phyloP scores from a whole-genome alignment of 176 grass and related monocot genomes.

The Musa acuminata region DNA sequence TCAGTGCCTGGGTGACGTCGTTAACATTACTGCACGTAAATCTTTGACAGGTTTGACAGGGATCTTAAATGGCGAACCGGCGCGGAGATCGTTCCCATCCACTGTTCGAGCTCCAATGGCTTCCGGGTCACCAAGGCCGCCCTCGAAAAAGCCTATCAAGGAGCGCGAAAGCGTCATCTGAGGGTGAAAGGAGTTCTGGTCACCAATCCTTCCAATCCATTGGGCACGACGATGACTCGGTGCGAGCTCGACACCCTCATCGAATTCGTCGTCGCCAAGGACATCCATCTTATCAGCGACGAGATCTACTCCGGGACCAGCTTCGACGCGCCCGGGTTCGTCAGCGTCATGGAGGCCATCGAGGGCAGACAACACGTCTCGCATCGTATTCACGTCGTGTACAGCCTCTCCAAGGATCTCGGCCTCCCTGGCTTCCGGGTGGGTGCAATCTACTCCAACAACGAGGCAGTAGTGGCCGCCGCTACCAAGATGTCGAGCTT shows the following conservation, averaged over 20 bases:
- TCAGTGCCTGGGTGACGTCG: no score
- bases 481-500: conserved; percentile 22
- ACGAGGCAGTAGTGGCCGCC: background rate
- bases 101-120: conserved; percentile 15
- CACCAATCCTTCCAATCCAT: conserved; percentile 15
- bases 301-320: conserved; percentile 18
- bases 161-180: background rate
- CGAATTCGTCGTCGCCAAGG: conserved; percentile 14
- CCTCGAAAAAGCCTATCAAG: background rate
- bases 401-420: conserved; percentile 17
- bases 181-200: conserved; percentile 1
- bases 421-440: conserved; percentile 15
- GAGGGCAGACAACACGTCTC: background rate
- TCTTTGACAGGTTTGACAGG: conserved; percentile 1
- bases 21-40: no score
- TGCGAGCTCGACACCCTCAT: background rate
- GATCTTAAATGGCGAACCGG: conserved; percentile 16
- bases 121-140: conserved; percentile 8
- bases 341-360: conserved; percentile 14
- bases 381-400: background rate
- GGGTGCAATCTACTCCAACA: conserved; percentile 8
- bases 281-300: conserved; percentile 13
- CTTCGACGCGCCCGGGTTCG: background rate
- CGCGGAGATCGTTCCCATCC: conserved; percentile 13
- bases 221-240: conserved; percentile 1